Base-by-base conservation (phyloP, 2,329 filamentous ascomycete genomes). In the Pseudogymnoascus sp. region DNA sequence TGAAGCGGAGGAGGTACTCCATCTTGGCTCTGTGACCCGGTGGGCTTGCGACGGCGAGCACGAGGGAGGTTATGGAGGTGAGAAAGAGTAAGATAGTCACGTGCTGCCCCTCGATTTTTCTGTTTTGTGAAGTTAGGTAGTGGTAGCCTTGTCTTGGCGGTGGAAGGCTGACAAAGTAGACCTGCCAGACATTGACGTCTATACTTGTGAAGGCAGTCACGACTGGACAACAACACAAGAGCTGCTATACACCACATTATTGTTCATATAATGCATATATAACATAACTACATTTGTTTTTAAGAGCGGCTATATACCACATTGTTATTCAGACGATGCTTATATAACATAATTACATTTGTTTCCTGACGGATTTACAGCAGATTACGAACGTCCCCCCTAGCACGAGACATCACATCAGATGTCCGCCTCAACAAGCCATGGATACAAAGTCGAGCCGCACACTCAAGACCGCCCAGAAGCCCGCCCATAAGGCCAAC, bases 1-100 rank as follows among this genome's bases (percentile, higher is more conserved):
- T 89, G 73, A 97, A 92, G 70, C 93, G 90, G 67, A 99, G 86
- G 65, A 99, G 82, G 72, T 90, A 97, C 66, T 96, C 85, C 85
- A 87, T 86, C 35, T 44, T 69, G 6, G 44, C 29, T 29, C 24
- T 56, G 47, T 26, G 29, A 40, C 37, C 37, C 37, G n/a, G 37
- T 19, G 37, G 37, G 37, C 7, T 19, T 19, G 37, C 8, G n/a
- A 40, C 6, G 14, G 37, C 37, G 37, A 40, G 37, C 37, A 40
- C n/a, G n/a, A 40, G 37, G 37, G 37, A 8, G n/a, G 6, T 2
- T 19, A 38, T 40, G 37, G 37, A 40, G 37, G 14, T 40, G 37
- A 40, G 37, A 40, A 19, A 40, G 37, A 40, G n/a, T n/a, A 19
- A 19, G n/a, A 16, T 40, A 16, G 37, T 40, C 37, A 40, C n/a